These are phyloP conservation scores for Sisymbrium altissimum DNA, from an alignment of 345 rosid species.

Conservation along the genomic window DNA sequence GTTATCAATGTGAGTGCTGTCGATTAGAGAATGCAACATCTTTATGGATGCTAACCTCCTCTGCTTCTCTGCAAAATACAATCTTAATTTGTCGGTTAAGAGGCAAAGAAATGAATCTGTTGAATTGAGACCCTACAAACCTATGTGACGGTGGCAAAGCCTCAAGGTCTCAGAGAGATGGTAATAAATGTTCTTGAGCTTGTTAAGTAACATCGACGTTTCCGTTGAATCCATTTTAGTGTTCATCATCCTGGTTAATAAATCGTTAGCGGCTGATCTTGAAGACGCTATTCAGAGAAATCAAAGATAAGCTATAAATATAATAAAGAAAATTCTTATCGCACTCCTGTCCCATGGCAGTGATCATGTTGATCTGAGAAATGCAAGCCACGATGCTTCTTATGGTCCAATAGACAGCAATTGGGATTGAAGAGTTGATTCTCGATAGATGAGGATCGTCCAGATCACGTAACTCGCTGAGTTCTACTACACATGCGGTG, in stretches of 20 bases:
- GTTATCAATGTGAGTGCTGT: constrained; percentile 70
- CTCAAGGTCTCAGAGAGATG: constrained; percentile 57
- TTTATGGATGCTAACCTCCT: constrained; percentile 49
- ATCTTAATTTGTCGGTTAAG: neutral
- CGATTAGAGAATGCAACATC: constrained; percentile 47
- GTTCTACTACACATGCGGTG: constrained; percentile 52
- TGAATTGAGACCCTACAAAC: constrained; percentile 32
- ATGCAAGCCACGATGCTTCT: constrained; percentile 65
- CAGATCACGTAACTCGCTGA: constrained; percentile 49
- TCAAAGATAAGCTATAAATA: neutral
- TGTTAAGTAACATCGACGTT: constrained; percentile 71
- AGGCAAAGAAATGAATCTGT: neutral
- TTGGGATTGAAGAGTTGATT: constrained; percentile 50
- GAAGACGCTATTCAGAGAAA: neutral
- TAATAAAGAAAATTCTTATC: neutral
- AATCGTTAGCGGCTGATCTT: neutral
- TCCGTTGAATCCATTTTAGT: constrained; percentile 83
- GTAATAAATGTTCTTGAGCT: constrained; percentile 66
- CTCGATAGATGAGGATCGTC: constrained; percentile 43
- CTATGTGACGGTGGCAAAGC: constrained; percentile 56
- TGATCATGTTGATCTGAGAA: constrained; percentile 55
- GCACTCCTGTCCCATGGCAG: constrained; percentile 66
- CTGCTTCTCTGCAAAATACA: constrained; percentile 50
- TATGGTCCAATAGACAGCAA: constrained; percentile 68
- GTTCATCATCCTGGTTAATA: constrained; percentile 38